Conservation (phyloP, 257 asterid genomes). For the Craterostigma plantagineum region DNA sequence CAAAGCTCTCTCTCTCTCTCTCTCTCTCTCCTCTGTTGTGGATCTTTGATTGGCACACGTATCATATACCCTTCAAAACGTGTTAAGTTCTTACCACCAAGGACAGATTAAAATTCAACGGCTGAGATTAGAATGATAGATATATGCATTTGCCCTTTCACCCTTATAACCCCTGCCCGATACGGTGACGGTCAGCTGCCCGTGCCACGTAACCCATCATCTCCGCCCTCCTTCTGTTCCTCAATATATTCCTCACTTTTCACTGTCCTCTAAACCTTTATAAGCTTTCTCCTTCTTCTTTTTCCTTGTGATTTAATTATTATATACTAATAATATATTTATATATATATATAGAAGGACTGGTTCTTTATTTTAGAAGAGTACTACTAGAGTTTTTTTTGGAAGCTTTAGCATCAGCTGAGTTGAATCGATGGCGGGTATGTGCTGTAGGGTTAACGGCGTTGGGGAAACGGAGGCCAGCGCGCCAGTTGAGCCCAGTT, state of each 20-base stretch:
- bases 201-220: constrained; percentile 16
- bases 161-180: constrained; percentile 33
- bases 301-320: not conserved
- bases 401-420: no score
- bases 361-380: no score
- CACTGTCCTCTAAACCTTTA: not conserved
- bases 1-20: constrained; percentile 11
- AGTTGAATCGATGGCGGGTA: constrained; percentile 33
- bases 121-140: constrained; percentile 15
- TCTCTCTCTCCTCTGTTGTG: constrained; percentile 11
- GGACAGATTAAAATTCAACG: constrained; percentile 13
- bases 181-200: constrained; percentile 92
- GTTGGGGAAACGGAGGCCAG: constrained; percentile 49
- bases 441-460: constrained; percentile 40
- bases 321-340: no score
- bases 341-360: not conserved
- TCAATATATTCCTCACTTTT: not conserved
- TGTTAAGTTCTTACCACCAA: constrained; percentile 15
- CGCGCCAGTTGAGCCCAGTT: constrained; percentile 38
- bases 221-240: constrained; percentile 8
- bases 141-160: not conserved
- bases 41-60: constrained; percentile 46
- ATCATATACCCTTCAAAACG: not conserved
- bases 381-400: no score
- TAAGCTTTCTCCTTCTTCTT: not conserved